A percentile compares a stretch with the other conserved stretches of the same genome.
Evolutionary conservation across 176 grass and related monocot species (phyloP).

Genomic region (Hordeum marinum): DNA sequence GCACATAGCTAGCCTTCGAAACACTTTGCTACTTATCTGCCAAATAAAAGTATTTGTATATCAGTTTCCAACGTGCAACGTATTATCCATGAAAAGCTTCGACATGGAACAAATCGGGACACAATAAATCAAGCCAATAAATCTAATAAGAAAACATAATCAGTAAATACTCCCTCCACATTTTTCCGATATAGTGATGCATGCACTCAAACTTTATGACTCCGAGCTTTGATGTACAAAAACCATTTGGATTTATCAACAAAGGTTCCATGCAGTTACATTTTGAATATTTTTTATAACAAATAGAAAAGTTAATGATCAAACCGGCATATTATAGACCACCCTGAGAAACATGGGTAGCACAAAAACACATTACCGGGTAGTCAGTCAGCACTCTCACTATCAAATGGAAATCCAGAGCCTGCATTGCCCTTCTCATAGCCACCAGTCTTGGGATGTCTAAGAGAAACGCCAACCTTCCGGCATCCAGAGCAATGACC

Average conservation of each 20-base stretch:
- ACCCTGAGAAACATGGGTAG: not conserved
- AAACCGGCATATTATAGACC: not conserved
- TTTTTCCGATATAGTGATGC: not conserved
- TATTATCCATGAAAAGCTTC: not conserved
- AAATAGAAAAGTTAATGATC: not conserved
- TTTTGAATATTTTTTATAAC: not conserved
- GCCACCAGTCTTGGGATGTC: not conserved
- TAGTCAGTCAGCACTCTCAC: not conserved
- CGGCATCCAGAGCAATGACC: conserved; percentile 4
- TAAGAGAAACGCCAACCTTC: not conserved
- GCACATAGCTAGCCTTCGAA: not conserved
- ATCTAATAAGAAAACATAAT: not conserved
- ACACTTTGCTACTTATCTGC: not conserved
- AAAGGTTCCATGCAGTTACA: not conserved
- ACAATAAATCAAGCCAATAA: not conserved
- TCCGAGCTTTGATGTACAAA: not conserved
- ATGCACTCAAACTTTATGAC: not conserved
- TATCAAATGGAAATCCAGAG: conserved; percentile 9
- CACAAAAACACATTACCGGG: not conserved
- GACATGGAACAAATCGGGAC: not conserved
- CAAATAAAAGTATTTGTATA: not conserved
- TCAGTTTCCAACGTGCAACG: not conserved
- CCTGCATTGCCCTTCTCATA: not conserved
- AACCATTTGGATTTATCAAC: not conserved
- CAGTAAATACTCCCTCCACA: not conserved